Conservation (phyloP, 805 yeast genomes). For the Schizosaccharomyces pombe region ASM294v3 CU329670.1:196001-196500, state of each 20-base stretch:
- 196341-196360: slow-evolving; percentile 90
- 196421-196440: slow-evolving; percentile 48
- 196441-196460: slow-evolving; percentile 58
- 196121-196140: slow-evolving; percentile 61
- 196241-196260: slow-evolving; percentile 24
- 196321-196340: slow-evolving; percentile 86
- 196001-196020: too few relatives aligned
- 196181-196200: slow-evolving; percentile 14
- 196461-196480: slow-evolving; percentile 50
- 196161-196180: slow-evolving; percentile 80
- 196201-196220: not conserved
- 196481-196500: slow-evolving; percentile 37
- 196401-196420: slow-evolving; percentile 15
- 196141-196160: slow-evolving; percentile 57
- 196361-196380: slow-evolving; percentile 33
- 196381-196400: slow-evolving; percentile 26
- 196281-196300: slow-evolving; percentile 76
- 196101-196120: slow-evolving; percentile 20
- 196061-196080: too few relatives aligned
- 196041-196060: too few relatives aligned
- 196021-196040: too few relatives aligned
- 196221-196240: slow-evolving; percentile 2
- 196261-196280: slow-evolving; percentile 35
- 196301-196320: slow-evolving; percentile 55
- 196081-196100: not conserved